Conservation (phyloP, 139 green algal species). For the Auxenochlorella pyrenoidosa region DNA sequence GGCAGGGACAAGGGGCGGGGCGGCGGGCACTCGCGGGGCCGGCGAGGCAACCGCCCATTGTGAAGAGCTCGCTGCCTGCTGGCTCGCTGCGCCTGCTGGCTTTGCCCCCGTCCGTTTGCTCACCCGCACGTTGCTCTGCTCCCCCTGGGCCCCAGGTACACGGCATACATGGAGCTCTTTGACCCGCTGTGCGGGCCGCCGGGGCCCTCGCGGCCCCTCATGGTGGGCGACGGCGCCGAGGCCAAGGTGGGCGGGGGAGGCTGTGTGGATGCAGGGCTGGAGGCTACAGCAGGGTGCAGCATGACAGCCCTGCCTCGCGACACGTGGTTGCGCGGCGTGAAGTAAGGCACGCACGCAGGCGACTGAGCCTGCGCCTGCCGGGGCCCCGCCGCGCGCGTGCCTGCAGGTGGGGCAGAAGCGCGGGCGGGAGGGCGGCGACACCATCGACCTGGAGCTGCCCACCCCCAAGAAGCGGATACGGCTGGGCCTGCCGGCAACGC, state of each 20-base stretch:
- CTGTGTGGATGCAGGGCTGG: background rate
- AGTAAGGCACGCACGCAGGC: no score
- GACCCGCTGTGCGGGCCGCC: slow-evolving; percentile 91
- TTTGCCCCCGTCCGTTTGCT: background rate
- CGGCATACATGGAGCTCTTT: slow-evolving; percentile 91
- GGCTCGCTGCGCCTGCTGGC: no score
- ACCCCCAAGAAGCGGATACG: slow-evolving; percentile 95
- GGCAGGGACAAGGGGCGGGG: background rate
- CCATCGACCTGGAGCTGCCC: slow-evolving; percentile 34
- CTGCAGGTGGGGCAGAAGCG: slow-evolving; percentile 96
- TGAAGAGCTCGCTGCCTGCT: background rate
- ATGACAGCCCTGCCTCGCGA: no score
- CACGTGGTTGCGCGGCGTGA: no score
- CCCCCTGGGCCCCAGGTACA: slow-evolving; percentile 78
- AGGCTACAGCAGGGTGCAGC: no score
- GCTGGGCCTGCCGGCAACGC: slow-evolving; percentile 94
- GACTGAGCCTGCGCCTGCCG: no score
- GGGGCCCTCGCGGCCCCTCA: slow-evolving; percentile 79
- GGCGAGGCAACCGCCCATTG: background rate
- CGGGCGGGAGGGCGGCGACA: slow-evolving; percentile 56
- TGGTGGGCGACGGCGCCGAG: slow-evolving; percentile 74
- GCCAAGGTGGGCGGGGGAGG: background rate
- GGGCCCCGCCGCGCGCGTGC: background rate
- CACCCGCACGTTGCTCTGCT: background rate
- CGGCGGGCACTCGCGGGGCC: background rate